Evolutionary conservation across 1,284 basidiomycete species (phyloP), one percentile per base, ranked within the genome.

Genomic region (Pseudozyma hubeiensis): DNA sequence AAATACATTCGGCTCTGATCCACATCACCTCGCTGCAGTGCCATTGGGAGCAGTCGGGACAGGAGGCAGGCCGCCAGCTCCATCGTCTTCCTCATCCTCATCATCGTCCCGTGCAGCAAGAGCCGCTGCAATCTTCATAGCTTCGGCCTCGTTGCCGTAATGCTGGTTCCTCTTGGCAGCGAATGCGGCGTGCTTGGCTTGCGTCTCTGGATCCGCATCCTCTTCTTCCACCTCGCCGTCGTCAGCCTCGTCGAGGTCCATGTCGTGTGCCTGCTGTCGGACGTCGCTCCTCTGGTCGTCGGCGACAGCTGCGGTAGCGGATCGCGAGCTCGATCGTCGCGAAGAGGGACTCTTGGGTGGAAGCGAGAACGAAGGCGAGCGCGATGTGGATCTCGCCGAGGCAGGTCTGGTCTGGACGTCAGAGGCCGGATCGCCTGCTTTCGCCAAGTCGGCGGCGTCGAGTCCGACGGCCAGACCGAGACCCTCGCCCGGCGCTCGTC

Each of bases 71-170:
- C 59, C 55, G 11, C 54, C 44, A 2, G 34, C 9, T 3, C 67
- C 75, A 3, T 67, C 72, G 9, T 77, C 76, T 1, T 78, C 67
- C 2, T 74, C 76, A 6, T 81, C 79, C 1, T 82, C 80, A n/a
- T 83, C 81, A 7, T 81, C 81, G 3, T 82, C 81, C 39, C 73
- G 72, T 5, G 70, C 66, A 4, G 73, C 73, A 7, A 83, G 65
- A 11, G 72, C 66, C 9, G 75, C 71, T 0, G 79, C 81, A 43
- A 78, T 64, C 63, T 81, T 80, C 64, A 84, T 80, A 30, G 81
- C 82, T 40, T 81, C 72, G 5, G 81, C 82, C 59, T 84, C 82
- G 51, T 84, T 81, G 14, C 82, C 82, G 53, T 84, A 84, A 50
- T 83, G 82, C 31, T 71, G 68, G 54, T 84, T 79, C 24, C 82